Conservation (phyloP, 2,329 filamentous ascomycete genomes). For the Paramyrothecium sp. region DNA sequence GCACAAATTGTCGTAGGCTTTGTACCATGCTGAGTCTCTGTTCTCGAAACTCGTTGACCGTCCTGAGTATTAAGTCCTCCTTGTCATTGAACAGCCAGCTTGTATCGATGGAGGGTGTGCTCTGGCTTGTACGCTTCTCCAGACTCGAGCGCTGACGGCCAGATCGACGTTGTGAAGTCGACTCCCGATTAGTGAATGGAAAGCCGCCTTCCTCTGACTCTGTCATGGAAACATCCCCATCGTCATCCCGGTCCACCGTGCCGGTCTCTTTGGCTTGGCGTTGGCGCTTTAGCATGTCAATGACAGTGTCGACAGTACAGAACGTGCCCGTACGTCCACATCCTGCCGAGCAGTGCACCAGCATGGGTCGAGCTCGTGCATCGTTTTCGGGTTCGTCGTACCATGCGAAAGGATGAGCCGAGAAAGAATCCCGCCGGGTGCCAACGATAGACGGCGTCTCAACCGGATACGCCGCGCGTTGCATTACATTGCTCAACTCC, state of each 20-base stretch:
- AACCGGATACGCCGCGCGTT: conserved; percentile 51
- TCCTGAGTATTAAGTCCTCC: conserved; percentile 78
- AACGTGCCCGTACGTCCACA: conserved; percentile 96
- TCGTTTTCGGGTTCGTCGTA: conserved; percentile 60
- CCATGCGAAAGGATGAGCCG: conserved; percentile 39
- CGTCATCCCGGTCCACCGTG: conserved; percentile 20
- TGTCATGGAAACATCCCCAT: conserved; percentile 48
- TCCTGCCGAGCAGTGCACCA: conserved; percentile 95
- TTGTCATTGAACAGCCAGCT: conserved; percentile 69
- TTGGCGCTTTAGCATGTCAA: conserved; percentile 96
- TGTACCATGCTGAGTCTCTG: conserved; percentile 97
- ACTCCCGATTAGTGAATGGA: conserved; percentile 20
- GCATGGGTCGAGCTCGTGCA: conserved; percentile 61
- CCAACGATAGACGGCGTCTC: conserved; percentile 38
- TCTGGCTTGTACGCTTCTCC: conserved; percentile 11
- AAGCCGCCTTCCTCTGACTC: conserved; percentile 26
- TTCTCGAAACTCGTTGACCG: conserved; percentile 84
- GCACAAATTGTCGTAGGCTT: conserved; percentile 85
- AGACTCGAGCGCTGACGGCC: conserved; percentile 10
- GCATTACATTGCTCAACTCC: conserved; percentile 81
- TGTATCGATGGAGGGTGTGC: conserved; percentile 37
- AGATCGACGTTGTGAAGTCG: conserved; percentile 16
- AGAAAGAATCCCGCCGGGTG: conserved; percentile 22
- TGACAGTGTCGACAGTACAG: conserved; percentile 92
- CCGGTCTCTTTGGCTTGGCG: conserved; percentile 35